Conservation (phyloP, 2,329 filamentous ascomycete species). For the Aspergillus hortae region DNA sequence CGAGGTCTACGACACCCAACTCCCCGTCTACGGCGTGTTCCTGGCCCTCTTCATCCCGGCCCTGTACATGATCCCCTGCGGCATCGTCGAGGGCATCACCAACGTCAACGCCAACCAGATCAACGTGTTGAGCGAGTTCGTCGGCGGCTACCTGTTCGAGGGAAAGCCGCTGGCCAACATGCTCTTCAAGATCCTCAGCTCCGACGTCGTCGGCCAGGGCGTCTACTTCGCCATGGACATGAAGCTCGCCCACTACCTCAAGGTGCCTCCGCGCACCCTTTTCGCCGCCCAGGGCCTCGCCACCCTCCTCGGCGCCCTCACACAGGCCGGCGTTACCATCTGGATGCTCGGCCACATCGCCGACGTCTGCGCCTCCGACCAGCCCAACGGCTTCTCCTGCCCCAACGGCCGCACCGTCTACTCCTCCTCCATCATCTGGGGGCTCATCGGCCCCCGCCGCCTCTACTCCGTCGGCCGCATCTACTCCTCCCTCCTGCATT, state of each 20-base stretch:
- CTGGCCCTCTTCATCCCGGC: constrained; percentile 40
- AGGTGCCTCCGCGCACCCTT: constrained; percentile 47
- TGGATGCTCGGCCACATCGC: constrained; percentile 41
- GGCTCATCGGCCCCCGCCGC: constrained; percentile 49
- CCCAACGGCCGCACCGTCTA: constrained; percentile 49
- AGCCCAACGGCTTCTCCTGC: constrained; percentile 48
- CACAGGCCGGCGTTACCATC: constrained; percentile 37
- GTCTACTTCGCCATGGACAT: constrained; percentile 47
- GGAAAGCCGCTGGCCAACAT: constrained; percentile 45
- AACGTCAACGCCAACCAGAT: constrained; percentile 45
- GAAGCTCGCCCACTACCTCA: constrained; percentile 51
- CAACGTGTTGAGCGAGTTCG: constrained; percentile 44
- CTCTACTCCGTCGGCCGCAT: constrained; percentile 48
- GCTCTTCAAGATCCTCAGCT: constrained; percentile 52
- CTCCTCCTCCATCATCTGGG: constrained; percentile 51
- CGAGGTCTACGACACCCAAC: constrained; percentile 41
- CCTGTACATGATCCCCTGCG: constrained; percentile 44
- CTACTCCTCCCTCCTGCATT: constrained; percentile 47
- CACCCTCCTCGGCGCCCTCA: constrained; percentile 46
- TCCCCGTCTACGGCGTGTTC: constrained; percentile 44
- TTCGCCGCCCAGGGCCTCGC: constrained; percentile 50
- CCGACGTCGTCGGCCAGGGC: constrained; percentile 47
- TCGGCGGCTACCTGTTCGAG: constrained; percentile 44
- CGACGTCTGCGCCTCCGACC: constrained; percentile 39
- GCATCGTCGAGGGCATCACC: constrained; percentile 43